These are phyloP conservation scores for Leccinum boreale DNA, from an alignment of 768 basidiomycete species.

Conservation along the genomic window DNA sequence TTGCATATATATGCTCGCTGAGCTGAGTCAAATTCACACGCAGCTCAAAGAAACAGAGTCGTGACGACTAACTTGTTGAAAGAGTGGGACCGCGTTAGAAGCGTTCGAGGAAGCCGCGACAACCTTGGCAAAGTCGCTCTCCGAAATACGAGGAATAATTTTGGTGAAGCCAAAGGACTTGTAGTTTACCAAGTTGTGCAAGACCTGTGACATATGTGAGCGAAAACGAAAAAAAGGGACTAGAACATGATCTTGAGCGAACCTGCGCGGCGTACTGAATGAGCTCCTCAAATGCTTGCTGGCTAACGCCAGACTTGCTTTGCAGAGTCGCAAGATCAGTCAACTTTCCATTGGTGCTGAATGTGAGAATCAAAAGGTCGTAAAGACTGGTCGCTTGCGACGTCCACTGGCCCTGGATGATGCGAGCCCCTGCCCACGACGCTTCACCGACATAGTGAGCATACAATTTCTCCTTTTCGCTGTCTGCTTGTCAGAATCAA, in stretches of 20 bases:
- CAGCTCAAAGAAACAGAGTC: neutral
- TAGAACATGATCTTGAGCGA: neutral
- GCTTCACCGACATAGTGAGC: constrained; percentile 69
- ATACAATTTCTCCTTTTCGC: constrained; percentile 75
- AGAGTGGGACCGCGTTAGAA: constrained; percentile 52
- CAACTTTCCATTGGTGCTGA: constrained; percentile 58
- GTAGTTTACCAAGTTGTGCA: constrained; percentile 59
- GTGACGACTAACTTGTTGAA: constrained; percentile 49
- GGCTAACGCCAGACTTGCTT: constrained; percentile 47
- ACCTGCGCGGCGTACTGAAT: constrained; percentile 77
- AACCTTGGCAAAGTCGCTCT: constrained; percentile 60
- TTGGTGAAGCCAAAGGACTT: constrained; percentile 84
- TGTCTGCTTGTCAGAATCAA: constrained; percentile 27
- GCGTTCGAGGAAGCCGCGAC: constrained; percentile 60
- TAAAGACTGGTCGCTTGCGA: constrained; percentile 63
- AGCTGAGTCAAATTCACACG: constrained; percentile 41
- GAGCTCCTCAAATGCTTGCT: constrained; percentile 64
- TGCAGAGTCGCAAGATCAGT: constrained; percentile 55
- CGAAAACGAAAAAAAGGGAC: neutral
- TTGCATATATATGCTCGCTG: constrained; percentile 70
- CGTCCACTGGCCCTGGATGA: constrained; percentile 86
- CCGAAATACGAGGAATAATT: constrained; percentile 69
- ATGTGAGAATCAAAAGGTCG: constrained; percentile 67
- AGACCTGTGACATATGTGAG: constrained; percentile 22
- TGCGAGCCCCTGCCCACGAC: constrained; percentile 80